These are phyloP conservation scores for Fistulina hepatica DNA, from an alignment of 1,284 basidiomycete genomes.

Conservation along the genomic window DNA sequence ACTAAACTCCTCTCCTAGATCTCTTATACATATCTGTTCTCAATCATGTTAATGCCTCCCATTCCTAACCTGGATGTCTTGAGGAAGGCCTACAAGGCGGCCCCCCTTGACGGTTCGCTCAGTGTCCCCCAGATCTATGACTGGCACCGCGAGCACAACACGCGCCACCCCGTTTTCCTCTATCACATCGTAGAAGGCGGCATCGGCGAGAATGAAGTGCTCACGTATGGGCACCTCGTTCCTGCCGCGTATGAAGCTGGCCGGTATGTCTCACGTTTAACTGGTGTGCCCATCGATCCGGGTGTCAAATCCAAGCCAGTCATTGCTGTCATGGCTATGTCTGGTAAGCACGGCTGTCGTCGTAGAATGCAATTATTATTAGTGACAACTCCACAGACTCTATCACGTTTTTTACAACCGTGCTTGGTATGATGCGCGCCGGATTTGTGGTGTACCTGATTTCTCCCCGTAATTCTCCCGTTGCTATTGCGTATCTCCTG, in stretches of 20 bases:
- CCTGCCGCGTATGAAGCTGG: too few relatives aligned
- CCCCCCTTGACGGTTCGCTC: constrained; percentile 14
- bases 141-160: constrained; percentile 15
- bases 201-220: constrained; percentile 7
- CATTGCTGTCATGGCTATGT: constrained; percentile 16
- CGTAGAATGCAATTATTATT: too few relatives aligned
- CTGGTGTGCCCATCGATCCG: too few relatives aligned
- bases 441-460: constrained; percentile 17
- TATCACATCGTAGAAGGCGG: constrained; percentile 9
- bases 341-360: too few relatives aligned
- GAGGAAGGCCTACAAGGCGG: constrained; percentile 9
- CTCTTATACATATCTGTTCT: too few relatives aligned
- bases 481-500: constrained; percentile 16
- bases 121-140: constrained; percentile 16
- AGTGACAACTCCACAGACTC: too few relatives aligned
- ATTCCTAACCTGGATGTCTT: too few relatives aligned
- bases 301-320: constrained; percentile 8
- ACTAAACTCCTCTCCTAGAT: too few relatives aligned
- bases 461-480: constrained; percentile 18
- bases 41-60: too few relatives aligned
- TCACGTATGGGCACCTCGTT: too few relatives aligned
- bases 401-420: constrained; percentile 13
- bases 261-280: too few relatives aligned
- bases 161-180: constrained; percentile 13
- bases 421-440: constrained; percentile 13